Evolutionary conservation across 2,329 filamentous ascomycete species (phyloP).

Genomic region (Scedosporium apiospermum): DNA sequence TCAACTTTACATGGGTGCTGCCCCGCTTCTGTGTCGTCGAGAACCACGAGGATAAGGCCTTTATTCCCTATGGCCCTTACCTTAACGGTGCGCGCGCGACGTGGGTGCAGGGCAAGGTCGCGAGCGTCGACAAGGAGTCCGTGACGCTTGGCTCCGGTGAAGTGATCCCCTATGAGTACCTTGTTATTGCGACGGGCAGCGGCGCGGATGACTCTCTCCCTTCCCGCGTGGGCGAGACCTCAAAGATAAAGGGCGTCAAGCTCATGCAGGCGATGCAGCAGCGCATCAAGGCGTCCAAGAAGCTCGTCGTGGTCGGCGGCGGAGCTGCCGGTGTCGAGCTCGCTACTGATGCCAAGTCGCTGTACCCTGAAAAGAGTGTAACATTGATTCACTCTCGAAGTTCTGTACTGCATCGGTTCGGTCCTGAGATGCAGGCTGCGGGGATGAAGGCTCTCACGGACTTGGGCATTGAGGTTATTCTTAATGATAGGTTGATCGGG

Average conservation of each 20-base stretch:
- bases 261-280: constrained; percentile 36
- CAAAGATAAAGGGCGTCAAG: constrained; percentile 30
- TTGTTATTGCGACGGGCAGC: constrained; percentile 49
- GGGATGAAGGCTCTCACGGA: constrained; percentile 31
- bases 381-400: constrained; percentile 48
- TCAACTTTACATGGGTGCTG: constrained; percentile 51
- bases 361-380: constrained; percentile 46
- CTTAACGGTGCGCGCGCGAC: constrained; percentile 21
- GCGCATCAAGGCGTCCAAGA: constrained; percentile 29
- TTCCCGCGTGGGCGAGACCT: constrained; percentile 32
- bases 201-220: constrained; percentile 34
- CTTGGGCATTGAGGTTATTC: constrained; percentile 39
- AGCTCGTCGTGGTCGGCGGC: constrained; percentile 44
- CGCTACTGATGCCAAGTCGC: constrained; percentile 47
- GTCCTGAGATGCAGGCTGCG: constrained; percentile 27
- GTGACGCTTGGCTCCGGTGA: constrained; percentile 32
- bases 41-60: constrained; percentile 46
- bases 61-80: constrained; percentile 46
- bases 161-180: constrained; percentile 40
- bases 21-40: constrained; percentile 47
- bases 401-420: constrained; percentile 43
- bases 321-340: constrained; percentile 55
- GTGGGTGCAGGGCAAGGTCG: constrained; percentile 35
- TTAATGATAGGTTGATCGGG: constrained; percentile 35
- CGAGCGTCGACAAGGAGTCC: constrained; percentile 22